Evolutionary conservation across 805 yeast genomes (phyloP).

Genomic region (Schwanniomyces pseudopolymorphus): DNA sequence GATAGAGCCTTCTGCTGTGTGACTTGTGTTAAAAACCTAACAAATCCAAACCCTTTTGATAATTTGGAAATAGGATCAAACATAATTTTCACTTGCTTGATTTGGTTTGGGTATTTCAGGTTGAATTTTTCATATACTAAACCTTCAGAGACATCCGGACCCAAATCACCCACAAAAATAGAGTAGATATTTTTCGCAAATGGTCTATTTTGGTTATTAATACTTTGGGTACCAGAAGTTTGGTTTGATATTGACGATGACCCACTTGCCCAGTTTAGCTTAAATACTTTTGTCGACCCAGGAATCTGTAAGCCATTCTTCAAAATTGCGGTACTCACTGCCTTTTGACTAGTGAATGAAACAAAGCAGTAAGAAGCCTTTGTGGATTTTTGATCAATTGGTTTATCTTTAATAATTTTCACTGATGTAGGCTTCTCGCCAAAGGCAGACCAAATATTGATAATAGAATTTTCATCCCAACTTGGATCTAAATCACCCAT

Average conservation of each 20-base stretch:
- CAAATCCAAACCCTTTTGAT: slow-evolving; percentile 87
- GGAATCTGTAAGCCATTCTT: slow-evolving; percentile 73
- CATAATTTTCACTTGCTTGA: slow-evolving; percentile 77
- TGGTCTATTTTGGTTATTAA: slow-evolving; percentile 2
- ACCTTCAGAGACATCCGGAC: slow-evolving; percentile 69
- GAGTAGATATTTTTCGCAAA: slow-evolving; percentile 36
- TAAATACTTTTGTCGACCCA: slow-evolving; percentile 57
- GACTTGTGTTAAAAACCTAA: slow-evolving; percentile 63
- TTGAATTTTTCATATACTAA: slow-evolving; percentile 65
- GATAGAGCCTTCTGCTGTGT: slow-evolving; percentile 71
- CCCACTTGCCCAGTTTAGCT: slow-evolving; percentile 81
- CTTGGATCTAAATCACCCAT: slow-evolving; percentile 90
- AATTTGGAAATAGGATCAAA: slow-evolving; percentile 66
- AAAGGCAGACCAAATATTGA: slow-evolving; percentile 64
- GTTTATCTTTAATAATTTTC: slow-evolving; percentile 70
- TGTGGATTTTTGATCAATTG: slow-evolving; percentile 26
- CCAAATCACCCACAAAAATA: slow-evolving; percentile 83
- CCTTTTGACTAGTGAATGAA: slow-evolving; percentile 60
- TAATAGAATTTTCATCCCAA: slow-evolving; percentile 74
- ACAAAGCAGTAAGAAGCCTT: slow-evolving; percentile 68
- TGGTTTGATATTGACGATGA: slow-evolving; percentile 3
- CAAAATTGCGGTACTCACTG: slow-evolving; percentile 64
- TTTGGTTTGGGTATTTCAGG: slow-evolving; percentile 62
- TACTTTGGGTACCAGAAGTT: slow-evolving; percentile 9
- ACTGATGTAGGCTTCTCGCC: slow-evolving; percentile 63